Evolutionary conservation across 192 early-diverging fungal genomes (phyloP).

Genomic region (Powellomyces hirtus): DNA sequence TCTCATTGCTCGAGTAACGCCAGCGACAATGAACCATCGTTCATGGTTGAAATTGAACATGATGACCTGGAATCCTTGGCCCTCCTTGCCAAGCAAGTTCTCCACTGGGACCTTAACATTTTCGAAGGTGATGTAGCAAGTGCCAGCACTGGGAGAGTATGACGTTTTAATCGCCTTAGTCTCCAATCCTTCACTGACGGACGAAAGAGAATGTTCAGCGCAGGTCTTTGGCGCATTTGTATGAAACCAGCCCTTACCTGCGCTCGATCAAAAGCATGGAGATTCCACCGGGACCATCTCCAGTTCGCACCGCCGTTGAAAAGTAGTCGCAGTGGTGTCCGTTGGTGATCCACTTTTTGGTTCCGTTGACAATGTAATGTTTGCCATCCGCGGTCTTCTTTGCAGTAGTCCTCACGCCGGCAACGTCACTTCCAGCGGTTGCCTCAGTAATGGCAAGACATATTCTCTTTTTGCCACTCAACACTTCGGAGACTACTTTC

Average conservation of each 20-base stretch:
- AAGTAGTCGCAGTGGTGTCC: constrained; percentile 46
- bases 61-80: constrained; percentile 65
- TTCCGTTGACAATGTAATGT: constrained; percentile 45
- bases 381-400: constrained; percentile 38
- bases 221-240: no score
- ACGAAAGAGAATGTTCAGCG: background rate
- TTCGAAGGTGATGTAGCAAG: constrained; percentile 51
- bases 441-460: constrained; percentile 47
- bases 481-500: constrained; percentile 31
- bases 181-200: constrained; percentile 45
- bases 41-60: constrained; percentile 76
- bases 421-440: constrained; percentile 45
- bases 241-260: background rate
- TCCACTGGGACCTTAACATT: constrained; percentile 75
- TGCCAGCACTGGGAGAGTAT: constrained; percentile 64
- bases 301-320: constrained; percentile 50
- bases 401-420: constrained; percentile 43
- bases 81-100: constrained; percentile 68
- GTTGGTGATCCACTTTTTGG: constrained; percentile 55
- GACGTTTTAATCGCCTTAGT: constrained; percentile 70
- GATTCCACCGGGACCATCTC: constrained; percentile 51
- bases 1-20: constrained; percentile 35
- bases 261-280: constrained; percentile 69
- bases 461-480: constrained; percentile 42
- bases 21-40: constrained; percentile 58